These are phyloP conservation scores for Geranium rotundifolium DNA, from an alignment of 345 rosid genomes.

Conservation along the genomic window DNA sequence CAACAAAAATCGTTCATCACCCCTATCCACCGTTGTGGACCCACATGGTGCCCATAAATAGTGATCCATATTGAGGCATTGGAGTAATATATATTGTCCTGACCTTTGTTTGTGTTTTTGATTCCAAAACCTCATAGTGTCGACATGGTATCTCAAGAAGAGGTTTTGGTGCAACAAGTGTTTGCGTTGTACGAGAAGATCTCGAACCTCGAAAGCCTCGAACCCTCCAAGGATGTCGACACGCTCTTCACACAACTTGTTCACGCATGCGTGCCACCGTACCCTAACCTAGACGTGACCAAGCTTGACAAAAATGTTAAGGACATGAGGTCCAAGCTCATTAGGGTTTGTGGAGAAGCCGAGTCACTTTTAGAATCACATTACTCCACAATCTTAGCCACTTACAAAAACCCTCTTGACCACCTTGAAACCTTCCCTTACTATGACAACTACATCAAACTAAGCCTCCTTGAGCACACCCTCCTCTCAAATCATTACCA, in stretches of 20 bases:
- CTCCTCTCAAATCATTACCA: slow-evolving; percentile 37
- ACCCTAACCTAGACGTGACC: slow-evolving; percentile 50
- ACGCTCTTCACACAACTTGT: slow-evolving; percentile 70
- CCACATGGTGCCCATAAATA: neutral
- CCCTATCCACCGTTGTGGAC: neutral
- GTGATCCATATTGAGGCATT: neutral
- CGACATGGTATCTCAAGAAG: slow-evolving; percentile 78
- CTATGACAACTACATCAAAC: slow-evolving; percentile 69
- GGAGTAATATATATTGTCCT: slow-evolving; percentile 10
- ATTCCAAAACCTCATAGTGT: slow-evolving; percentile 30
- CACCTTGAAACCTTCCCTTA: slow-evolving; percentile 66
- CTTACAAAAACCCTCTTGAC: slow-evolving; percentile 59
- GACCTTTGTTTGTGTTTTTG: neutral
- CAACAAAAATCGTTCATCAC: no score
- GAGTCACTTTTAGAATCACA: slow-evolving; percentile 61
- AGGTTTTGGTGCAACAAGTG: slow-evolving; percentile 41
- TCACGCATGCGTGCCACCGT: slow-evolving; percentile 69
- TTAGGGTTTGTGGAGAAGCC: slow-evolving; percentile 63
- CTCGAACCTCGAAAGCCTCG: slow-evolving; percentile 52
- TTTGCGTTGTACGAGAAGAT: slow-evolving; percentile 50
- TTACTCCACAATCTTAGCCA: slow-evolving; percentile 49
- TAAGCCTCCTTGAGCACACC: slow-evolving; percentile 58
- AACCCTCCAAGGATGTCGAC: slow-evolving; percentile 80
- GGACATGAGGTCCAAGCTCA: slow-evolving; percentile 62
- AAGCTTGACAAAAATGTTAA: slow-evolving; percentile 40